Evolutionary conservation across 495 filamentous ascomycete genomes (phyloP).

Genomic region (Tetracladium setigerum): DNA sequence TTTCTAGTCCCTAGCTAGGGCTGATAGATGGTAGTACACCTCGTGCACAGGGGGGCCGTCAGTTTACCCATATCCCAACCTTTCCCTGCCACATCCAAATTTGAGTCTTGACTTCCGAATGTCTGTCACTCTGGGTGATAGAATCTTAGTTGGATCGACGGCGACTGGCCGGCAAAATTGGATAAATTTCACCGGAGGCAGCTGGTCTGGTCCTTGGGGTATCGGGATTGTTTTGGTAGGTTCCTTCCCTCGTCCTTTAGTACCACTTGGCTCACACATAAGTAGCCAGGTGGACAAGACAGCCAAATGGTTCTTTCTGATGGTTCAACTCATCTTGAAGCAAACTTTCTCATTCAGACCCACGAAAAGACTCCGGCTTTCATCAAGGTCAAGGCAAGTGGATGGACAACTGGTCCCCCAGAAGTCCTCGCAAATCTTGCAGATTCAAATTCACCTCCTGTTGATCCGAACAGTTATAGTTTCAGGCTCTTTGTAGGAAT

Average conservation of each 20-base stretch:
- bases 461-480: slow-evolving; percentile 50
- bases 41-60: neutral
- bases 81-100: slow-evolving; percentile 28
- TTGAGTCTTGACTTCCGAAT: slow-evolving; percentile 54
- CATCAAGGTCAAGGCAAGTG: slow-evolving; percentile 46
- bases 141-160: slow-evolving; percentile 43
- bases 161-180: slow-evolving; percentile 52
- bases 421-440: slow-evolving; percentile 20
- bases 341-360: slow-evolving; percentile 50
- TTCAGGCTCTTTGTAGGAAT: slow-evolving; percentile 51
- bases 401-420: slow-evolving; percentile 51
- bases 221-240: slow-evolving; percentile 51
- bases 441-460: slow-evolving; percentile 39
- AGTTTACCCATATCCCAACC: slow-evolving; percentile 12
- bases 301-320: slow-evolving; percentile 50
- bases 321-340: slow-evolving; percentile 42
- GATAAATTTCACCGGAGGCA: slow-evolving; percentile 50
- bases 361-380: slow-evolving; percentile 52
- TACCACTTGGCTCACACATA: neutral
- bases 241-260: slow-evolving; percentile 1
- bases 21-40: slow-evolving; percentile 8
- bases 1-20: neutral
- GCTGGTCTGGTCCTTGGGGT: slow-evolving; percentile 54
- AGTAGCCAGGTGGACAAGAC: slow-evolving; percentile 52
- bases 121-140: slow-evolving; percentile 51